phyloP scores from a whole-genome alignment of 225 moss, liverwort and hornwort genomes.

The Takakia lepidozioides region DNA sequence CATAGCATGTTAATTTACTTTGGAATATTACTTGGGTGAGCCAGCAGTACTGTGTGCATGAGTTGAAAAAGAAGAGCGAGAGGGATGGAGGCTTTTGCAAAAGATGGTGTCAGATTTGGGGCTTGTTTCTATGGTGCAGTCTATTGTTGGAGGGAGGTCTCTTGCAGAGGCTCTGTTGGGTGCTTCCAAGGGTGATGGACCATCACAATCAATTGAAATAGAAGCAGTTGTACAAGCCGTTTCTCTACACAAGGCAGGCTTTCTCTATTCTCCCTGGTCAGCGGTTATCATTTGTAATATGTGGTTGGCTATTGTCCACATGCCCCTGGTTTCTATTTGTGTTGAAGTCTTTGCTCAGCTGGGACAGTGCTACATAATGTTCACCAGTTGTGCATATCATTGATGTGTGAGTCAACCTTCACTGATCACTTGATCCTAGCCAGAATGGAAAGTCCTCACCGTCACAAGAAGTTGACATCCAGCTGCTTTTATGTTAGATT shows the following conservation, averaged over 20 bases:
- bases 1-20: no score
- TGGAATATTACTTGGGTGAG: background rate
- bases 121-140: conserved; percentile 23
- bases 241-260: conserved; percentile 60
- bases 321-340: no score
- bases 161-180: conserved; percentile 74
- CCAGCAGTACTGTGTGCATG: background rate
- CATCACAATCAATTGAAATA: conserved; percentile 6
- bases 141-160: conserved; percentile 71
- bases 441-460: background rate
- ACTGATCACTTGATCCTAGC: no score
- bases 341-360: no score
- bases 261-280: background rate
- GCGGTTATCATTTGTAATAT: no score
- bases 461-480: no score
- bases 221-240: conserved; percentile 49
- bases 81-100: background rate
- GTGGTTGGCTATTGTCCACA: no score
- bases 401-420: no score
- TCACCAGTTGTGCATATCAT: background rate
- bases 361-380: background rate
- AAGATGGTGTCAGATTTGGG: background rate
- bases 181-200: conserved; percentile 8
- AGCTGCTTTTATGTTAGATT: background rate
- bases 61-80: background rate